A percentile compares a stretch with the other conserved stretches of the same genome.
These are phyloP conservation scores for Fusarium concolor DNA, from an alignment of 2,329 filamentous ascomycete species.

Conservation along the genomic window DNA sequence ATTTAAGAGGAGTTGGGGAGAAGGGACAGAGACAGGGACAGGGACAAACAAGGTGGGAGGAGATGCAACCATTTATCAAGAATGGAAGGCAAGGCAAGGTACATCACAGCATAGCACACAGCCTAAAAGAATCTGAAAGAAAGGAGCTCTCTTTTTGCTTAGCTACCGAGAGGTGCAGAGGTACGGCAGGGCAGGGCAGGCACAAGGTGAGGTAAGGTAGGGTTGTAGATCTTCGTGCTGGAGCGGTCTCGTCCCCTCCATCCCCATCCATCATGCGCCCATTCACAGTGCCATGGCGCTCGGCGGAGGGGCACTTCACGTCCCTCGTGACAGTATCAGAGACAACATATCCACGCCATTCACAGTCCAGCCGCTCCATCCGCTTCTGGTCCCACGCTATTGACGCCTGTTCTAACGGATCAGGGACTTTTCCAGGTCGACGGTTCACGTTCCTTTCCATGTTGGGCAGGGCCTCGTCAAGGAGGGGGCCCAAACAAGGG, in stretches of 20 bases:
- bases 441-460: not conserved
- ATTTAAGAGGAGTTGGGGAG: constrained; percentile 5
- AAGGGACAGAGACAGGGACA: not conserved
- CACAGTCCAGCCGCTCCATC: constrained; percentile 21
- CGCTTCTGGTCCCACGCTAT: constrained; percentile 22
- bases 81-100: not conserved
- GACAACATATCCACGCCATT: constrained; percentile 11
- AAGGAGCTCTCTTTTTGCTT: constrained; percentile 1
- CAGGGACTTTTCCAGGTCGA: constrained; percentile 1
- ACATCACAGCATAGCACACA: not conserved
- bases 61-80: constrained; percentile 32
- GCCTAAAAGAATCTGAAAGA: constrained; percentile 4
- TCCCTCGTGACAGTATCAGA: constrained; percentile 29
- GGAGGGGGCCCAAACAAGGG: constrained; percentile 7
- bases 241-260: constrained; percentile 33
- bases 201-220: constrained; percentile 3
- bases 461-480: not conserved
- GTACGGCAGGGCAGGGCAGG: constrained; percentile 23
- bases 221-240: constrained; percentile 24
- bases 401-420: constrained; percentile 15
- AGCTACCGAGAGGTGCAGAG: constrained; percentile 10
- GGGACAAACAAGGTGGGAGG: constrained; percentile 16
- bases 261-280: constrained; percentile 25
- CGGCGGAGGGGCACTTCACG: constrained; percentile 14
- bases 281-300: constrained; percentile 20